Evolutionary conservation across 768 basidiomycete species (phyloP).

Genomic region (Clavulina sp.): DNA sequence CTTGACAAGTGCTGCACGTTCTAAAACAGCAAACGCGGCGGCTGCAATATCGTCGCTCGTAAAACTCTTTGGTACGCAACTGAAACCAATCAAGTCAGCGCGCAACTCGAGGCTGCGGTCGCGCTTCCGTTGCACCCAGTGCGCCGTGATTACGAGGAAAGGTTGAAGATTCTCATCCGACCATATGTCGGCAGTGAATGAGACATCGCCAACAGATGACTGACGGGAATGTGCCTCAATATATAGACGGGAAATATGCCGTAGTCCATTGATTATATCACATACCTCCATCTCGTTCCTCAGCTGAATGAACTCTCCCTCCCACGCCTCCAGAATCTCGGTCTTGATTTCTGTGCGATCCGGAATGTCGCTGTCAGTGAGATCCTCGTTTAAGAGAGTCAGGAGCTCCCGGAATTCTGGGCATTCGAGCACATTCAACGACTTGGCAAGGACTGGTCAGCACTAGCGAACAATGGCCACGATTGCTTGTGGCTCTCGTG

Average conservation of each 20-base stretch:
- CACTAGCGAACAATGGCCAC: background rate
- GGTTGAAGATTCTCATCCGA: background rate
- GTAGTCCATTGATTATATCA: background rate
- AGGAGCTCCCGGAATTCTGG: background rate
- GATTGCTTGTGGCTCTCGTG: background rate
- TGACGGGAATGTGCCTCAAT: background rate
- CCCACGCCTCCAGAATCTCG: background rate
- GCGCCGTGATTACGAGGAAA: slow-evolving; percentile 4
- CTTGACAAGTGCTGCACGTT: background rate
- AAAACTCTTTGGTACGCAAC: background rate
- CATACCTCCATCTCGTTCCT: background rate
- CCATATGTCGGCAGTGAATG: slow-evolving; percentile 3
- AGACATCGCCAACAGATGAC: slow-evolving; percentile 1
- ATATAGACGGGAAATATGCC: background rate
- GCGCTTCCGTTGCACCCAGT: background rate
- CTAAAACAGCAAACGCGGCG: background rate
- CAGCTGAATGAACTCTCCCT: background rate
- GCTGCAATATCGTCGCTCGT: slow-evolving; percentile 3
- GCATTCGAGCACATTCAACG: background rate
- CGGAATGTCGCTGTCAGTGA: background rate
- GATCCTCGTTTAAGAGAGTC: background rate
- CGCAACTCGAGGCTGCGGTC: background rate
- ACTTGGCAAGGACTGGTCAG: background rate
- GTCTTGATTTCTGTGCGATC: background rate
- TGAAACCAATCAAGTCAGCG: slow-evolving; percentile 2